Conservation (phyloP, 1,284 basidiomycete genomes). For the Tilletia setariae region DNA sequence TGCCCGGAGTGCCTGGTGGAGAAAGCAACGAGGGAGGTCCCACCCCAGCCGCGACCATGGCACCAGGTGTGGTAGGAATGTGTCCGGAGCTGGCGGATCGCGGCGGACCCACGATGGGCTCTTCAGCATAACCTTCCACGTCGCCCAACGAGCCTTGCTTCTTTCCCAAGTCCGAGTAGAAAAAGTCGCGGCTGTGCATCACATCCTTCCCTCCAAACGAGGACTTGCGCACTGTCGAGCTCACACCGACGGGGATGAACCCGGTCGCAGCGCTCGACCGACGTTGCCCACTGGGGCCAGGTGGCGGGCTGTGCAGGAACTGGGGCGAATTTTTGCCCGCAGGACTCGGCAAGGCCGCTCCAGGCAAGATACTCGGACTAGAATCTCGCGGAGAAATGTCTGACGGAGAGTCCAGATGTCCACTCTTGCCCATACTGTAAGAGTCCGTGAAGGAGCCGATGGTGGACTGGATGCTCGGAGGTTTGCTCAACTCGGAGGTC, state of each 20-base stretch:
- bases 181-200: conserved; percentile 6
- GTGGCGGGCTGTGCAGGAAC: not conserved
- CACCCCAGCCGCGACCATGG: not conserved
- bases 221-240: conserved; percentile 2
- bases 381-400: not conserved
- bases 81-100: not conserved
- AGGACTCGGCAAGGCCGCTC: not conserved
- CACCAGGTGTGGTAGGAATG: not conserved
- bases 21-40: not conserved
- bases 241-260: conserved; percentile 12
- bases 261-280: conserved; percentile 9
- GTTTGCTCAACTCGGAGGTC: not conserved
- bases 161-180: conserved; percentile 7
- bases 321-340: conserved; percentile 8
- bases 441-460: not conserved
- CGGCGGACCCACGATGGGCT: not conserved
- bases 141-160: conserved; percentile 7
- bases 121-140: conserved; percentile 3
- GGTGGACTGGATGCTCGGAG: not conserved
- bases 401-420: too few relatives aligned
- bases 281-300: not conserved
- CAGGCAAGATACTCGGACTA: conserved; percentile 1
- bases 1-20: conserved; percentile 4
- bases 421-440: too few relatives aligned
- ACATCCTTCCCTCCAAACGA: not conserved